phyloP scores from a whole-genome alignment of 1,139 yeast genomes.

The Lizanozyma gosingica region DNA sequence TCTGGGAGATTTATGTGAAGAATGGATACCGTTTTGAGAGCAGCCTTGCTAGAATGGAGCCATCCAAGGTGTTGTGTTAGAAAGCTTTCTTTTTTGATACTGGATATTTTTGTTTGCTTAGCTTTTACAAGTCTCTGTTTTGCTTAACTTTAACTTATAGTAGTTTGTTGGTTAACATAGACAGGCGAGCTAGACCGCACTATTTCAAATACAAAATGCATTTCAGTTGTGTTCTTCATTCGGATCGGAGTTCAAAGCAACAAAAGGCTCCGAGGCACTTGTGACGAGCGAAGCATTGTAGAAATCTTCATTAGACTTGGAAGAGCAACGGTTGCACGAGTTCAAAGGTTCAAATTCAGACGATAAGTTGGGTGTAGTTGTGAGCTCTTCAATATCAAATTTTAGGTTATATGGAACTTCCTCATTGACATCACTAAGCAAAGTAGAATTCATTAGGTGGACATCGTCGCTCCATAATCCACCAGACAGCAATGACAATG shows the following conservation, averaged over 20 bases:
- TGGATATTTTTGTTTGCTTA: constrained; percentile 1
- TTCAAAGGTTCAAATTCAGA: constrained; percentile 1
- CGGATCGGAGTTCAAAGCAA: constrained; percentile 2
- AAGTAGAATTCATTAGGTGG: too few relatives aligned
- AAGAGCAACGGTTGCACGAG: neutral
- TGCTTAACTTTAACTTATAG: too few relatives aligned
- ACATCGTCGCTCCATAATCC: neutral
- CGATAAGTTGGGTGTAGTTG: constrained; percentile 3
- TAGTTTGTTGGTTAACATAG: too few relatives aligned
- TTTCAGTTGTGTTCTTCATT: constrained; percentile 1
- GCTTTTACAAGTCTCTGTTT: too few relatives aligned
- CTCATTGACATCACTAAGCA: too few relatives aligned
- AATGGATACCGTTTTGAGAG: constrained; percentile 29
- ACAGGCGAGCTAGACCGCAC: neutral
- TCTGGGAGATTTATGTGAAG: constrained; percentile 37
- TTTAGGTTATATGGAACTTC: too few relatives aligned
- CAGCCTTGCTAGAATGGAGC: constrained; percentile 21
- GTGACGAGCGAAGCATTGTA: too few relatives aligned
- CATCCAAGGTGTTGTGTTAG: constrained; percentile 18
- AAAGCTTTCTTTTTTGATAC: constrained; percentile 5
- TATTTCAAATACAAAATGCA: neutral
- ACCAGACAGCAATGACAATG: neutral
- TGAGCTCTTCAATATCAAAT: constrained; percentile 4
- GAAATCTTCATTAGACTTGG: neutral
- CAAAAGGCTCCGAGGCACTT: constrained; percentile 5